These are phyloP conservation scores for Chlamydomonas incerta DNA, from an alignment of 139 green algal species.

Conservation along the genomic window DNA sequence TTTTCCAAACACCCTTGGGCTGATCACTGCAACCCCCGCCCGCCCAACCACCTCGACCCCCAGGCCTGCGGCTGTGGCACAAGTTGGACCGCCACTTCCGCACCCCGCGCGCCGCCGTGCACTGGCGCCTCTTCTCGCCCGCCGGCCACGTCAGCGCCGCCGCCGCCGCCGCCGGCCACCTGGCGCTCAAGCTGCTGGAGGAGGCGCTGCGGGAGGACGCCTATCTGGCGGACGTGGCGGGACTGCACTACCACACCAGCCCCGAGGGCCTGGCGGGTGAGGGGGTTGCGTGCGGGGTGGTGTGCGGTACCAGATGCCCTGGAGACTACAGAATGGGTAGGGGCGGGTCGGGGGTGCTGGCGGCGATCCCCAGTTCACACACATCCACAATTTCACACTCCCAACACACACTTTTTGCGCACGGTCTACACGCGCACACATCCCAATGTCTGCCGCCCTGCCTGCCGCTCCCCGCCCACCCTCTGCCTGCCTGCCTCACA, in stretches of 20 bases:
- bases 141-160: constrained; percentile 42
- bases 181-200: constrained; percentile 85
- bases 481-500: no score
- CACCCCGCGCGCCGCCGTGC: constrained; percentile 71
- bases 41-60: neutral
- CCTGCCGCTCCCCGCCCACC: no score
- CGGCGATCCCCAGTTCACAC: no score
- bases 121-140: constrained; percentile 72
- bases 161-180: constrained; percentile 65
- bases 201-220: constrained; percentile 89
- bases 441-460: no score
- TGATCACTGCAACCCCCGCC: no score
- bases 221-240: constrained; percentile 90
- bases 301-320: no score
- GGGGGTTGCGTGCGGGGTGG: neutral
- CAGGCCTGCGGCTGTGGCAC: constrained; percentile 85
- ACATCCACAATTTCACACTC: no score
- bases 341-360: no score
- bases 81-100: constrained; percentile 84
- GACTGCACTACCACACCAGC: constrained; percentile 71
- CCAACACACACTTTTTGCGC: no score
- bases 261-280: constrained; percentile 57
- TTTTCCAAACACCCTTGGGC: no score
- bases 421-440: no score
- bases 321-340: no score